Evolutionary conservation across 306 rosid genomes (phyloP).

Genomic region (Alnus glutinosa): DNA sequence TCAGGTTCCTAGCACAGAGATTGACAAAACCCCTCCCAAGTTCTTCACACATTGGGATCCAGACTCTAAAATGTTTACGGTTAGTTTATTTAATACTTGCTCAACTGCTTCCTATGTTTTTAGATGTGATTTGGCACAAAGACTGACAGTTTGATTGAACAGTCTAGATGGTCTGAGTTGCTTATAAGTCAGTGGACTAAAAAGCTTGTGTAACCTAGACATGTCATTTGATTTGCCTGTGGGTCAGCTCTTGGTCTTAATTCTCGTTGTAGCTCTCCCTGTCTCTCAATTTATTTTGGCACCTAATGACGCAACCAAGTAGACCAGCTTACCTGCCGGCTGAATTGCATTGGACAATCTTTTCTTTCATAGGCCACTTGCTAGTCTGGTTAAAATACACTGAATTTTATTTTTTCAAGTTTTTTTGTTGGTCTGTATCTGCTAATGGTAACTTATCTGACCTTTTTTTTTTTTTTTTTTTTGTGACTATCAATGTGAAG

Average conservation of each 20-base stretch:
- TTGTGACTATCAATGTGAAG: conserved; percentile 46
- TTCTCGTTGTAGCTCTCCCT: background rate
- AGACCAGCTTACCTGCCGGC: background rate
- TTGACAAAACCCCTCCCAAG: conserved; percentile 86
- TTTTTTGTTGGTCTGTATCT: background rate
- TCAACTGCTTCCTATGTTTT: background rate
- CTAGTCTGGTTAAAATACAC: background rate
- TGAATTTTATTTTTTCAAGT: background rate
- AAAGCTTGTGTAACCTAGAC: background rate
- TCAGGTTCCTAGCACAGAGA: conserved; percentile 97
- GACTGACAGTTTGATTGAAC: background rate
- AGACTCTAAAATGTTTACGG: conserved; percentile 97
- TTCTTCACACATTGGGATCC: conserved; percentile 99
- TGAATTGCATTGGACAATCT: background rate
- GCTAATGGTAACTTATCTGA: conserved; percentile 21
- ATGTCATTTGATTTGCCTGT: background rate
- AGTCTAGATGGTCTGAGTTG: background rate
- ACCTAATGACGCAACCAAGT: background rate
- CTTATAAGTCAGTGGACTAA: background rate
- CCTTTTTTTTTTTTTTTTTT: conserved; percentile 10
- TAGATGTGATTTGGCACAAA: background rate
- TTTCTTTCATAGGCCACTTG: background rate
- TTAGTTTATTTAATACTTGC: conserved; percentile 35
- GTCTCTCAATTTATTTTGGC: background rate
- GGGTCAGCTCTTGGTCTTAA: background rate